phyloP scores from a whole-genome alignment of 2,329 filamentous ascomycete genomes.

The Endocalyx cinctus region DNA sequence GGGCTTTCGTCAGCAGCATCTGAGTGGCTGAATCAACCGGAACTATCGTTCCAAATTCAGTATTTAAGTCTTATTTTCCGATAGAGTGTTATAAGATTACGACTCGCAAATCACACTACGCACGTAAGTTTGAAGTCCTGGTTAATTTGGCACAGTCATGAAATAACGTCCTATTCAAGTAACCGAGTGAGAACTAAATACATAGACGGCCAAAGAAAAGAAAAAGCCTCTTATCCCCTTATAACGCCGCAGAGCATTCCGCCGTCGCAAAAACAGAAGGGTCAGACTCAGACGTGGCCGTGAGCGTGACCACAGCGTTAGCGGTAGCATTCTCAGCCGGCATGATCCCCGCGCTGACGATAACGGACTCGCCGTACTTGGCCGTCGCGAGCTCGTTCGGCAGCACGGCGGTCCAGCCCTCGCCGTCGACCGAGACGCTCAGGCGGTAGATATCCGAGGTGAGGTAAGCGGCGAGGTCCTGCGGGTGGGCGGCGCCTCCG shows the following conservation, averaged over 20 bases:
- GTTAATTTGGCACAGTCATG: no score
- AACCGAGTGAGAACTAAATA: no score
- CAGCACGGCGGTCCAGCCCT: conserved; percentile 42
- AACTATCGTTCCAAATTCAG: no score
- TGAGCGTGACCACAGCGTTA: conserved; percentile 36
- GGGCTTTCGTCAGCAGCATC: no score
- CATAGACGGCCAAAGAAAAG: no score
- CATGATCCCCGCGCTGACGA: conserved; percentile 38
- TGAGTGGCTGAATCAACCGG: no score
- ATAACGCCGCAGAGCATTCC: conserved; percentile 27
- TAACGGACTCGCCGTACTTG: conserved; percentile 33
- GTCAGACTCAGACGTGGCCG: conserved; percentile 43
- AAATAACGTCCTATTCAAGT: no score
- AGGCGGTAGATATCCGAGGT: conserved; percentile 44
- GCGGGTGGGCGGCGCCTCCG: conserved; percentile 19
- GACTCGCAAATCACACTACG: no score
- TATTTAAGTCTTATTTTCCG: no score
- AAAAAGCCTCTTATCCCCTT: conserved; percentile 19
- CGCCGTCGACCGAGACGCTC: conserved; percentile 36
- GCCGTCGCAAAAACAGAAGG: conserved; percentile 21
- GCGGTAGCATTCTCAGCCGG: conserved; percentile 26
- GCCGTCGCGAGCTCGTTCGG: conserved; percentile 36
- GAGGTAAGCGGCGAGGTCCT: conserved; percentile 35
- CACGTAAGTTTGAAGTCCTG: no score
- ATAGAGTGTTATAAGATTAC: no score